phyloP scores from a whole-genome alignment of 2,329 filamentous ascomycete genomes.

The Thelonectria olida region DNA sequence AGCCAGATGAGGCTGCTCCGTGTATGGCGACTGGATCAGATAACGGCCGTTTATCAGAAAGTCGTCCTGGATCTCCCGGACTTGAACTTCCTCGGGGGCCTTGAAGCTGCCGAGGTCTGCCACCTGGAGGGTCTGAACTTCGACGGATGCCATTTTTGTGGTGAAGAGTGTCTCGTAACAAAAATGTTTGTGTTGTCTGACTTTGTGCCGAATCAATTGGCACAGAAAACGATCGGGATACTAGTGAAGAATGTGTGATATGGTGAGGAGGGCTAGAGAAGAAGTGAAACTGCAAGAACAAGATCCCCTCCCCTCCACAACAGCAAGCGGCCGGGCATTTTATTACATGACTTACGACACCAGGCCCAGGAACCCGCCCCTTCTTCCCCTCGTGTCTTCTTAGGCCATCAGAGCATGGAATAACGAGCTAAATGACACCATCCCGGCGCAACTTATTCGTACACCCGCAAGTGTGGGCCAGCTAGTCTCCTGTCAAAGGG shows the following conservation, averaged over 20 bases:
- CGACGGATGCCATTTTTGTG: slow-evolving; percentile 41
- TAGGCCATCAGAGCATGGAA: slow-evolving; percentile 39
- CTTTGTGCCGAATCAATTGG: background rate
- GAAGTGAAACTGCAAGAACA: slow-evolving; percentile 14
- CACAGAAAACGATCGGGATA: background rate
- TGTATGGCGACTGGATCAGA: slow-evolving; percentile 80
- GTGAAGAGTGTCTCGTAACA: background rate
- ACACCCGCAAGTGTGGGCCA: slow-evolving; percentile 36
- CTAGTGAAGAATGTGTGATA: background rate
- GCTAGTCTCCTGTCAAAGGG: slow-evolving; percentile 30
- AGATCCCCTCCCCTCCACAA: slow-evolving; percentile 3
- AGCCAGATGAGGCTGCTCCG: slow-evolving; percentile 74
- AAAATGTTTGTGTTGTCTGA: background rate
- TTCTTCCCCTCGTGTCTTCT: slow-evolving; percentile 13
- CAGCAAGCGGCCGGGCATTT: slow-evolving; percentile 29
- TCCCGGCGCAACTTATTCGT: slow-evolving; percentile 31
- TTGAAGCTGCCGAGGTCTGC: slow-evolving; percentile 36
- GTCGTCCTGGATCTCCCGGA: slow-evolving; percentile 34
- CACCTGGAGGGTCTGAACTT: slow-evolving; percentile 36
- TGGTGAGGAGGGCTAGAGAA: background rate
- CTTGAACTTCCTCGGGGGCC: slow-evolving; percentile 38
- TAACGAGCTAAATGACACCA: slow-evolving; percentile 45
- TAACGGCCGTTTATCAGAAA: slow-evolving; percentile 36
- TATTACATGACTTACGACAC: slow-evolving; percentile 27
- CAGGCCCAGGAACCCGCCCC: background rate